Percentiles rank a stretch among this genome's conserved stretches.
Evolutionary conservation across 306 rosid species (phyloP).

Genomic region (Oxytropis ochrocephala): DNA sequence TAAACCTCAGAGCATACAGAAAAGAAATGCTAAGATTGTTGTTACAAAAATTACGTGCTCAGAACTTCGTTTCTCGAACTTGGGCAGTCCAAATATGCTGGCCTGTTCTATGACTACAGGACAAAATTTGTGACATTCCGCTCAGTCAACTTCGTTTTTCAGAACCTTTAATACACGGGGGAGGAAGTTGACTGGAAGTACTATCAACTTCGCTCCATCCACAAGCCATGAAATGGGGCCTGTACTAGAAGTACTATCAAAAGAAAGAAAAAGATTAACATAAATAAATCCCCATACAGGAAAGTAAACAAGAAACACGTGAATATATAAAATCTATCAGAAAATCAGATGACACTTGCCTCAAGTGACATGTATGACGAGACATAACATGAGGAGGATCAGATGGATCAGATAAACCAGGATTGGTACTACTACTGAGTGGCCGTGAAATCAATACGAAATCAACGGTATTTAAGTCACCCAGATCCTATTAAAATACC

Average conservation of each 20-base stretch:
- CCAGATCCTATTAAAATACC: constrained; percentile 37
- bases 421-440: constrained; percentile 31
- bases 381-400: constrained; percentile 56
- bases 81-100: constrained; percentile 15
- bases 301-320: neutral
- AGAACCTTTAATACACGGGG: too few species aligned
- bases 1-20: neutral
- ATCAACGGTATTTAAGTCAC: constrained; percentile 60
- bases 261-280: neutral
- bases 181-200: too few species aligned
- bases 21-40: neutral
- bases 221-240: constrained; percentile 87
- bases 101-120: constrained; percentile 10
- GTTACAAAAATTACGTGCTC: neutral
- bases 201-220: constrained; percentile 49
- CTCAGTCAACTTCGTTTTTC: too few species aligned
- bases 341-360: constrained; percentile 47
- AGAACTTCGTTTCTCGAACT: constrained; percentile 9
- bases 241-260: constrained; percentile 55
- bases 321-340: constrained; percentile 9
- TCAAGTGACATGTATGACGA: constrained; percentile 80
- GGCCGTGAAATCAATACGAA: constrained; percentile 71
- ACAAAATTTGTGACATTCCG: too few species aligned
- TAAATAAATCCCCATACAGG: neutral
- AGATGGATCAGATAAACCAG: constrained; percentile 40